These are phyloP conservation scores for Pseudocercospora cruenta DNA, from an alignment of 2,329 filamentous ascomycete genomes.

Conservation along the genomic window DNA sequence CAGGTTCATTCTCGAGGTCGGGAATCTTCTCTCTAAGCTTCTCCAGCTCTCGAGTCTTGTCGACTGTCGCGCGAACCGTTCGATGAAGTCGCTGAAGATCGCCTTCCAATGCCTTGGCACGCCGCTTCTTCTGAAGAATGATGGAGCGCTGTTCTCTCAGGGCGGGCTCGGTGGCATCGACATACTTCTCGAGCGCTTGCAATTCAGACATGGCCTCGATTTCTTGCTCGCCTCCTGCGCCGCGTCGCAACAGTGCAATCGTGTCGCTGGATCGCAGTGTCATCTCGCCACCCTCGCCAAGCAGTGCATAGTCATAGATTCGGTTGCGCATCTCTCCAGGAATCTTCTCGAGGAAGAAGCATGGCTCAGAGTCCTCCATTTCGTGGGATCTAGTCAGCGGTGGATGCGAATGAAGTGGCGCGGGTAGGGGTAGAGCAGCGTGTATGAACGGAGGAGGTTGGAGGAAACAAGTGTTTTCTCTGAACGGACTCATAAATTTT, in stretches of 20 bases:
- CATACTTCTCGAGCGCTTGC: background rate
- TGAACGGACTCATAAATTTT: background rate
- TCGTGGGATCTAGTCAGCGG: too few species aligned
- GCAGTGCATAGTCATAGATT: background rate
- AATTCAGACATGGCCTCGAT: background rate
- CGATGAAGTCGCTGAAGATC: background rate
- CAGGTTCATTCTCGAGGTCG: background rate
- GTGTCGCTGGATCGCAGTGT: background rate
- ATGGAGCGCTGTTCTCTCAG: background rate
- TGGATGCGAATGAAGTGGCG: too few species aligned
- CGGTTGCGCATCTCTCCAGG: background rate
- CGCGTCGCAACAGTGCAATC: background rate
- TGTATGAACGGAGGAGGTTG: background rate
- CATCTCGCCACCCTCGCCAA: background rate
- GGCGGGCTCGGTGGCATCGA: background rate
- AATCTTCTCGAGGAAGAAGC: background rate
- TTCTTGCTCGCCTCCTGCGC: background rate
- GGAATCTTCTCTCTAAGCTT: background rate
- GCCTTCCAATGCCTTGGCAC: background rate
- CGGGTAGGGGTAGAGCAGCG: background rate
- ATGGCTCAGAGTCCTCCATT: background rate
- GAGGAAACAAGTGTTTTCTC: background rate
- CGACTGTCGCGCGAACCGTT: background rate
- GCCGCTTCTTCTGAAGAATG: background rate
- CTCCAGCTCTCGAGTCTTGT: background rate